These are phyloP conservation scores for Fusarium oxysporum DNA, from an alignment of 2,329 filamentous ascomycete genomes.

Conservation along the genomic window DNA sequence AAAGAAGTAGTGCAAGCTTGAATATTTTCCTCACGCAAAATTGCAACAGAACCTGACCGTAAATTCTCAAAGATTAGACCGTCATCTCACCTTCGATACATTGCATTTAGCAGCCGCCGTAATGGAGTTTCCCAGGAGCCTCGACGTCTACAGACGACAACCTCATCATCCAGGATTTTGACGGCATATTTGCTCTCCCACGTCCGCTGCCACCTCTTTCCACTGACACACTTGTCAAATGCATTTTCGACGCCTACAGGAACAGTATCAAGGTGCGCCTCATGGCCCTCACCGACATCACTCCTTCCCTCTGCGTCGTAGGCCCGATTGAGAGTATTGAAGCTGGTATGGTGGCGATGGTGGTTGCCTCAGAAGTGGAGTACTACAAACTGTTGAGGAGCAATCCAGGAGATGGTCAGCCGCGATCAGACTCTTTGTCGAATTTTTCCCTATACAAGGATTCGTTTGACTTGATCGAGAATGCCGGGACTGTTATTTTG, in stretches of 20 bases:
- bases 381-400: not conserved
- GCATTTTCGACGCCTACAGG: not conserved
- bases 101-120: not conserved
- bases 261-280: not conserved
- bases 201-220: not conserved
- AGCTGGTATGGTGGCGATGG: not conserved
- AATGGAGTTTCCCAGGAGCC: not conserved
- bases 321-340: not conserved
- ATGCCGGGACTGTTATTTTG: not conserved
- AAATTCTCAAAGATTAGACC: not conserved
- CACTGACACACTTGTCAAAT: not conserved
- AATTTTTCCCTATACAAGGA: not conserved
- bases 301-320: not conserved
- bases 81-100: not conserved
- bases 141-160: not conserved
- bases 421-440: not conserved
- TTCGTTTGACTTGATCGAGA: not conserved
- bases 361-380: not conserved
- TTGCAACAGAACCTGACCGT: accelerated
- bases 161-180: not conserved
- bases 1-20: not conserved
- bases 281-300: not conserved
- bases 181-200: not conserved
- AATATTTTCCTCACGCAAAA: too few species aligned
- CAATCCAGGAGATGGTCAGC: not conserved